Evolutionary conservation across 73 alveolate genomes (phyloP), one percentile per base, ranked within the genome.

Genomic region (Effrenium voratum): DNA sequence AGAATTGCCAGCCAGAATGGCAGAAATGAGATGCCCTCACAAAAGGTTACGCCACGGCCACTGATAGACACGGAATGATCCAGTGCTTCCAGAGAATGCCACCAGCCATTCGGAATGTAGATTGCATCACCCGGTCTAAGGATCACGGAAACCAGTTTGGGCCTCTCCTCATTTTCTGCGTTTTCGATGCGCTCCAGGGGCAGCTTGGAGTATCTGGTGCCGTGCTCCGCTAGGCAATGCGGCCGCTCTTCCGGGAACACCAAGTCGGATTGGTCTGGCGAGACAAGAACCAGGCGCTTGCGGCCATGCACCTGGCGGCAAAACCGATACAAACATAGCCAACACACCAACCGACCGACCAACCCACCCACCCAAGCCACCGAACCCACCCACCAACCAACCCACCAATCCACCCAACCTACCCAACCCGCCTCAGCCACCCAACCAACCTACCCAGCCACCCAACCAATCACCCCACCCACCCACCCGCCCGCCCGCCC

Each of bases 41-140:
- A 85, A 44, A 85, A 85, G 63, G 94, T 85, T 24, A 85, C 44
- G 5, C 82, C 94, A 36, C 94, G 80, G 1, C 66, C 94, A 45
- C 94, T 85, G 81, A 85, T 60, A 45, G 94, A 85, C 60, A 85
- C 94, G 28, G 94, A 50, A 0, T 60, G 90, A 10, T 45, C 90
- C 44, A 85, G 45, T 5, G 94, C 94, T 59, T 85, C 94, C 60
- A 85, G 63, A 32, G 94, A 55, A 46, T 85, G 94, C 94, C 94
- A 85, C 94, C 94, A 85, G 80, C 38, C 80, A 44, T 85, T 85
- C 45, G 94, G 94, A 47, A 85, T 85, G 94, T 52, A 85, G 60
- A 85, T 30, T 41, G 94, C 94, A 85, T 85, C 94, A 22, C 94
- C 94, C 32, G 94, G 32, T n/a, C 55, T 4, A 16, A 16, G 91